Evolutionary conservation across 2,329 filamentous ascomycete species (phyloP), one percentile per base, ranked within the genome.

Genomic region (Furcasterigmium furcatum): DNA sequence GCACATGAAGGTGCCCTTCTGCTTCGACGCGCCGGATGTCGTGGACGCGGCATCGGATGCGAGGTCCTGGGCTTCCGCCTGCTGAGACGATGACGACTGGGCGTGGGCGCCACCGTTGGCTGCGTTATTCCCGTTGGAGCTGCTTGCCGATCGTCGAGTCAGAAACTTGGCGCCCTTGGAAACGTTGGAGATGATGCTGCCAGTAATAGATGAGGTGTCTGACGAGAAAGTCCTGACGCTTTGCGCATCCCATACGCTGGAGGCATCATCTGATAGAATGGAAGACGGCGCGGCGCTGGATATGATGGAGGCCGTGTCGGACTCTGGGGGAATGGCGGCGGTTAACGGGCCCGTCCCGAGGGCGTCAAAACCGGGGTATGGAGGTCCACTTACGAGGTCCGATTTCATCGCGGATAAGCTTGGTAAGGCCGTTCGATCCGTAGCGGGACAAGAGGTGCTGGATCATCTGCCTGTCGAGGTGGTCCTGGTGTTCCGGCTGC

Each of bases 141-240:
- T 51, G 36, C 48, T 52, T 18, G 46, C 41, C 21, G 44, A 49
- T n/a, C 48, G 48, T 40, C 65, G 57, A 19, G 60, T 55, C 30
- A 66, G 54, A 9, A 65, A 47, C 49, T 65, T 67, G 27, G 64
- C 62, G 42, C 63, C 58, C 14, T 61, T 58, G 12, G 64, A 67
- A n/a, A 69, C 60, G 47, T 65, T 68, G 32, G 67, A 69, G 25
- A 68, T 61, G 48, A 71, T 65, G 48, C 65, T 69, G 36, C 64
- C 62, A 14, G 64, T 62, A 16, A 63, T 61, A 19, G 65, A 68
- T 12, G 64, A 65, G 32, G 66, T 61, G 50, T 71, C 68, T 43
- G 67, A 70, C 32, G 41, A 43, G 22, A 63, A 62, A 21, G 67
- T 62, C 27, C 62, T 58, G 41, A 67, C 61, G 47, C 65, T 67